phyloP scores from a whole-genome alignment of 306 rosid species.

The Vigna reflexopilosa region DNA sequence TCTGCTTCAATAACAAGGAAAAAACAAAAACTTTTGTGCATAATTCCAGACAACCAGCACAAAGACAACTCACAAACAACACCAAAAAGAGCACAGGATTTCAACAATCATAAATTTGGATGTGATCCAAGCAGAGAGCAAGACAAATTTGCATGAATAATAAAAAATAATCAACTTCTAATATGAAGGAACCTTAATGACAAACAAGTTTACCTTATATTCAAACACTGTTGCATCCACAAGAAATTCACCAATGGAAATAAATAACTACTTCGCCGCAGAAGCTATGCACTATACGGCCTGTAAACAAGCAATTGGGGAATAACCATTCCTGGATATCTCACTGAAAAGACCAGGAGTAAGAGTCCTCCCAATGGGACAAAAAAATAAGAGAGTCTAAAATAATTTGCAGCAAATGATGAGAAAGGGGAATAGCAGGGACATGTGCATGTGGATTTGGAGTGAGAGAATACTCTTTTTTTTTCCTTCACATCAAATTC shows the following conservation, averaged over 20 bases:
- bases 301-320: constrained; percentile 40
- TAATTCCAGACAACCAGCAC: constrained; percentile 45
- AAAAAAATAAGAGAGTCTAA: constrained; percentile 48
- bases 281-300: constrained; percentile 35
- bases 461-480: constrained; percentile 15
- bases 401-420: constrained; percentile 46
- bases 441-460: constrained; percentile 57
- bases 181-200: constrained; percentile 42
- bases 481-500: constrained; percentile 46
- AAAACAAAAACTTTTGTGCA: constrained; percentile 46
- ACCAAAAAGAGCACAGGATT: constrained; percentile 36
- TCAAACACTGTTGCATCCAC: constrained; percentile 54
- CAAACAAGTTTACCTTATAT: constrained; percentile 63
- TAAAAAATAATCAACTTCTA: constrained; percentile 28
- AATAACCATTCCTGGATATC: constrained; percentile 58
- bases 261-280: constrained; percentile 42
- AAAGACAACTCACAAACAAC: constrained; percentile 44
- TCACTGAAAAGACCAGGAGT: constrained; percentile 50
- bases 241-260: constrained; percentile 65
- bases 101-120: constrained; percentile 34
- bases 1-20: constrained; percentile 54
- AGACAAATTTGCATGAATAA: constrained; percentile 34
- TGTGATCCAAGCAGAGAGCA: constrained; percentile 29
- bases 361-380: constrained; percentile 57
- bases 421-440: constrained; percentile 31